Evolutionary conservation across 495 filamentous ascomycete genomes (phyloP), one percentile per base, ranked within the genome.

Genomic region (Cudoniella acicularis): DNA sequence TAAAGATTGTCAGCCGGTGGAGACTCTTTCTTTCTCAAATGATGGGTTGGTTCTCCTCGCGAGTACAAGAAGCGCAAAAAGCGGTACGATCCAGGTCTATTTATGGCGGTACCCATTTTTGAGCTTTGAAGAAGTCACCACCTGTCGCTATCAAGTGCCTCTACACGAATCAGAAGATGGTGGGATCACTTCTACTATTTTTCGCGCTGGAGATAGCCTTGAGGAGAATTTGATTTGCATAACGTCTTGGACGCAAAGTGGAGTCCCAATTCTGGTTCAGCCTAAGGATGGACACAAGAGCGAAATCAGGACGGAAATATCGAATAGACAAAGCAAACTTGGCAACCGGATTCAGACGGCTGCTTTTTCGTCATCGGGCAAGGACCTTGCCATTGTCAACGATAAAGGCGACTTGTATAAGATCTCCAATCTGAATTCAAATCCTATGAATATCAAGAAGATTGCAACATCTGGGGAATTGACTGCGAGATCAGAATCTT

Each of bases 161-260:
- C 57, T 72, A 2, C 70, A 72, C 47, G 70, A 74, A 53, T 70
- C 65, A 0, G 72, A 74, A 60, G 72, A 74, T 53, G 70, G 70
- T 30, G 72, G 72, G 10, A 50, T 72, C 0, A 64, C 69, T 0
- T 65, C 70, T 3, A 70, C 66, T 0, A 68, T 70, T 16, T 69
- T 67, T 43, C 65, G 70, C 0, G 59, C 69, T 2, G 67, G 62
- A 3, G 3, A 18, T 25, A 52, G 67, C 16, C 65, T 52, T 10
- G 65, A 71, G 30, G 67, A 70, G 2, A 63, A 64, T 42, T 43
- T 74, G 10, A 54, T 74, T 30, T 74, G 72, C 49, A 57, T 74
- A 16, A 71, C 64, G 2, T 72, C 70, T 0, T 74, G 72, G 72
- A 74, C 72, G 2, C 72, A 72, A 40, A 72, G 67, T 8, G 72